Conservation (phyloP, 805 yeast genomes). For the Schwanniomyces yamadae region DNA sequence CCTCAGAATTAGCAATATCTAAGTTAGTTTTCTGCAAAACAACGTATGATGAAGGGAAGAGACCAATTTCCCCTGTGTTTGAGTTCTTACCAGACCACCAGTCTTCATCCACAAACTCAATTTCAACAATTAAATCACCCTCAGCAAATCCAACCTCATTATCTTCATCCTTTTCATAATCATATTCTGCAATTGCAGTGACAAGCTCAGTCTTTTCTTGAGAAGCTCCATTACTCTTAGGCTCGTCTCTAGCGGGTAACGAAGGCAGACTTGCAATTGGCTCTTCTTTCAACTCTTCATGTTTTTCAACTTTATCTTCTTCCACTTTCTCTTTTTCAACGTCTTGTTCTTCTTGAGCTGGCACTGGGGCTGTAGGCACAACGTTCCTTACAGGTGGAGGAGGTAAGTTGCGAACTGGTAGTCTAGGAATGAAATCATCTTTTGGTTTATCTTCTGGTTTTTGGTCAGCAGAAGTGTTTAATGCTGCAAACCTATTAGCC, state of each 20-base stretch:
- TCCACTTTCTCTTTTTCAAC: too few relatives aligned
- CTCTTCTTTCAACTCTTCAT: constrained; percentile 17
- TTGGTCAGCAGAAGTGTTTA: too few relatives aligned
- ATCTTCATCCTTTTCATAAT: constrained; percentile 72
- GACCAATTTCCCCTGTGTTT: constrained; percentile 48
- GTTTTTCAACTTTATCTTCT: constrained; percentile 9
- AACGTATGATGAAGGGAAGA: constrained; percentile 59
- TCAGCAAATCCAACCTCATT: constrained; percentile 68
- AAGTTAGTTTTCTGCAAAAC: constrained; percentile 27
- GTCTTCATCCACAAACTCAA: constrained; percentile 70
- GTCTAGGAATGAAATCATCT: too few relatives aligned
- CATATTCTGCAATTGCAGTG: constrained; percentile 79
- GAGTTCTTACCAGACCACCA: constrained; percentile 59
- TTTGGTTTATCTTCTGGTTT: too few relatives aligned
- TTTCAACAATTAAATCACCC: constrained; percentile 64
- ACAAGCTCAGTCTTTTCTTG: constrained; percentile 10
- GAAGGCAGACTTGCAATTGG: constrained; percentile 21
- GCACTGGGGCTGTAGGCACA: constrained; percentile 11
- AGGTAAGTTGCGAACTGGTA: constrained; percentile 20
- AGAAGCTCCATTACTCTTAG: constrained; percentile 7
- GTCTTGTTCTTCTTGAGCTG: constrained; percentile 7
- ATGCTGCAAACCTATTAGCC: too few relatives aligned
- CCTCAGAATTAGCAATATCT: constrained; percentile 13
- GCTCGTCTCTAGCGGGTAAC: constrained; percentile 12
- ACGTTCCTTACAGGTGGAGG: constrained; percentile 14